These are phyloP conservation scores for Didymosphaeria variabile DNA, from an alignment of 2,329 filamentous ascomycete genomes.

Conservation along the genomic window DNA sequence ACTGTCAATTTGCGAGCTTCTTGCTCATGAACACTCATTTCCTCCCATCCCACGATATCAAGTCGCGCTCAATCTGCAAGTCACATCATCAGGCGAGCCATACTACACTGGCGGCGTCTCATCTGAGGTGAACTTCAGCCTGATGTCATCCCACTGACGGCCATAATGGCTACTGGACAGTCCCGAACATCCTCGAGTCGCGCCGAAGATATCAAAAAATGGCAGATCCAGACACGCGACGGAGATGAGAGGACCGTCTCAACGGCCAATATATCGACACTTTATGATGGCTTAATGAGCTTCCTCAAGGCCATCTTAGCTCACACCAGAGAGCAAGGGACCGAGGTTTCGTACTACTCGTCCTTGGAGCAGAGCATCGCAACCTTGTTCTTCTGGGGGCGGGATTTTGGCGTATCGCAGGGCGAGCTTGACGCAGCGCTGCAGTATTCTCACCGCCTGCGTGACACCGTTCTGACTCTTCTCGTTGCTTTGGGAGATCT, in stretches of 20 bases:
- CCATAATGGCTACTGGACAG: neutral
- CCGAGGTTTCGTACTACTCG: neutral
- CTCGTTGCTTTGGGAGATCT: conserved; percentile 17
- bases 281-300: conserved; percentile 6
- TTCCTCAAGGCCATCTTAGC: conserved; percentile 8
- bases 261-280: conserved; percentile 9
- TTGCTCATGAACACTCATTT: neutral
- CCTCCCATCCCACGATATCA: neutral
- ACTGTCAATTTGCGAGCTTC: neutral
- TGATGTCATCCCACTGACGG: neutral
- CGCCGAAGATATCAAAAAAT: conserved; percentile 6
- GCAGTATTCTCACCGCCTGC: conserved; percentile 13
- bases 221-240: conserved; percentile 7
- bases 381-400: conserved; percentile 16
- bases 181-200: neutral
- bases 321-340: neutral
- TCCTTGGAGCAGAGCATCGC: conserved; percentile 6
- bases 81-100: neutral
- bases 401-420: conserved; percentile 12
- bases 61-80: neutral
- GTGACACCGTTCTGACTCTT: conserved; percentile 13
- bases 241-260: neutral
- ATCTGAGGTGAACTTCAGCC: conserved; percentile 1
- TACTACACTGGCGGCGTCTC: no score
- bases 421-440: conserved; percentile 16